Conservation (phyloP, 768 basidiomycete species). For the Russula compacta region DNA sequence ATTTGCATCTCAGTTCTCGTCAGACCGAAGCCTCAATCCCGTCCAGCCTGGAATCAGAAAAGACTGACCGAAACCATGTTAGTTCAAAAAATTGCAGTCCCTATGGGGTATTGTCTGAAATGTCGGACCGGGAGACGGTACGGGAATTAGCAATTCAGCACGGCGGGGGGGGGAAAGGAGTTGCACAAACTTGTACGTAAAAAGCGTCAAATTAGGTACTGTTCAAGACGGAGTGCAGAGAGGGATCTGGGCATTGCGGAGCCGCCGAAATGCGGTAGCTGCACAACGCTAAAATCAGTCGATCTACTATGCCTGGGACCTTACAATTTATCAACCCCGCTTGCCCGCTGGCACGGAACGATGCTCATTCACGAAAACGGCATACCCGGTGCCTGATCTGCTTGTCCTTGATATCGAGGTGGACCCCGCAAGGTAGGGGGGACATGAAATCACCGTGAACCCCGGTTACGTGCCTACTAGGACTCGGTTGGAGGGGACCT, state of each 20-base stretch:
- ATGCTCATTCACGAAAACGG: slow-evolving; percentile 30
- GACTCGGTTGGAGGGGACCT: slow-evolving; percentile 24
- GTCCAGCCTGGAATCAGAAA: not conserved
- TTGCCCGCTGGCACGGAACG: slow-evolving; percentile 19
- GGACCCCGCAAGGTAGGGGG: slow-evolving; percentile 23
- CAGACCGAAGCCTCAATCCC: slow-evolving; percentile 41
- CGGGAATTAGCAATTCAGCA: slow-evolving; percentile 19
- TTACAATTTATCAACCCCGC: slow-evolving; percentile 16
- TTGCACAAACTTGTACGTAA: slow-evolving; percentile 42
- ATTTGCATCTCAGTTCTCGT: slow-evolving; percentile 16
- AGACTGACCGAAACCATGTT: slow-evolving; percentile 41
- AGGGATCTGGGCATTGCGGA: slow-evolving; percentile 35
- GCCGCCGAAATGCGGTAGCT: slow-evolving; percentile 32
- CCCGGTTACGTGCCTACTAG: slow-evolving; percentile 26
- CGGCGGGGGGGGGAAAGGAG: not conserved
- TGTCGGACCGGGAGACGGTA: not conserved
- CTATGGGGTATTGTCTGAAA: slow-evolving; percentile 36
- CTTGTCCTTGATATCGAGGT: slow-evolving; percentile 31
- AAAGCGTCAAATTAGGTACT: slow-evolving; percentile 31
- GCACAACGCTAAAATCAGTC: slow-evolving; percentile 1
- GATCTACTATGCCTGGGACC: slow-evolving; percentile 1
- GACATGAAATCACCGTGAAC: not conserved
- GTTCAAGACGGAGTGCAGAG: slow-evolving; percentile 29
- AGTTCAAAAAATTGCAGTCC: slow-evolving; percentile 37
- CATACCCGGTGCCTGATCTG: slow-evolving; percentile 28